Evolutionary conservation across 805 yeast species (phyloP), one percentile per base, ranked within the genome.

Genomic region (Cyberlindnera maritima): DNA sequence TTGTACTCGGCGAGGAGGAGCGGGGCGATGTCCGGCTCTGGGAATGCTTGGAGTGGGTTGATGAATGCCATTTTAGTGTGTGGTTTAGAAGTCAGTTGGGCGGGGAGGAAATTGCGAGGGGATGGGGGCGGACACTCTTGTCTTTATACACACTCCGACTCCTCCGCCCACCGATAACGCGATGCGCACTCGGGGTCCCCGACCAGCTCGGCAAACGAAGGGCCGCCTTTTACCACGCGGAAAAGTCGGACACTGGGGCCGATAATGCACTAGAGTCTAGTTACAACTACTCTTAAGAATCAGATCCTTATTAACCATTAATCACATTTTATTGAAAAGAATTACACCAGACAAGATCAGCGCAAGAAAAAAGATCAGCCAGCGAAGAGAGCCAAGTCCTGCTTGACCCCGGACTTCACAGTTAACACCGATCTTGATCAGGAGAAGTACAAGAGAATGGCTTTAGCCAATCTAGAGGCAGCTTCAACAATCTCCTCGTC

Each of bases 401-500:
- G 31, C 31, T 28, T 28, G 31, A 28, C n/a, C 31, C n/a, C 31
- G 11, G 14, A 14, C 31, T 28, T 18, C n/a, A n/a, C n/a, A n/a
- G n/a, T n/a, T n/a, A n/a, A n/a, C n/a, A n/a, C n/a, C n/a, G n/a
- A n/a, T n/a, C n/a, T n/a, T 17, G 3, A 26, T 14, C 23, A 7
- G 33, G 40, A 14, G 40, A 56, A 56, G 46, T 50, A 49, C 20
- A 46, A 54, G 3, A 25, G 25, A 26, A 56, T 48, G 18, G 52
- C 54, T 13, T 29, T 37, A 6, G 43, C n/a, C 41, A 57, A 23
- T 50, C 58, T 53, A 1, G 38, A 14, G 21, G 50, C 56, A 28
- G 52, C 86, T 55, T 79, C 82, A 3, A 52, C 53, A 36, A 83
- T 62, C 44, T 73, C 72, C 1, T 65, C 71, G 40, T 71, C 71